Evolutionary conservation across 192 early-diverging fungal species (phyloP), one percentile per base, ranked within the genome.

Genomic region (Podila minutissima): DNA sequence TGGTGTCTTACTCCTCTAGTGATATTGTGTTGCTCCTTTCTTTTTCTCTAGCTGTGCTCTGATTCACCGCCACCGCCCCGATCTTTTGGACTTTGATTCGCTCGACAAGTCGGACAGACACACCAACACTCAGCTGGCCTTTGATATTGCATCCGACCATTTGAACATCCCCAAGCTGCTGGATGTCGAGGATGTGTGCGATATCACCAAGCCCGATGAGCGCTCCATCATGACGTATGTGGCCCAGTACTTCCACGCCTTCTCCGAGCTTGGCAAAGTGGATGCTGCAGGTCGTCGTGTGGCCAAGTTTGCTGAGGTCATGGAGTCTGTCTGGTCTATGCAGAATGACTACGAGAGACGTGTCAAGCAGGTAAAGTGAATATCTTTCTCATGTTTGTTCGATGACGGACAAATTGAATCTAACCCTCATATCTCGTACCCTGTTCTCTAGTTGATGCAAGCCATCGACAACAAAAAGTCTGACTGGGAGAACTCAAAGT

Each of bases 161-260:
- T 86, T 98, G 60, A 92, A 92, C 46, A 98, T 99, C 69, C 93
- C 97, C 22, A 94, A 95, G 85, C 89, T 99, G 29, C 89, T 99
- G 64, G 97, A 95, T 82, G 97, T 98, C 4, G 97, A 99, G 74
- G 97, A 99, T 84, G 88, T 99, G 24, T 95, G 95, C 65, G 97
- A 98, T 82, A 92, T 94, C 24, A 76, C 86, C 66, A 98, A 97
- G 87, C 97, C 97, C 29, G 97, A 99, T 85, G 97, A 99, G 72
- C 88, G 93, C 31, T 99, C 97, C 10, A 91, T 99, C 20, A 99
- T 98, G 95, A 98, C 97, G 35, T 99, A 99, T 65, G 95, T 98
- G 22, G 97, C 97, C 15, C 94, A 97, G 84, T 99, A 98, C 79
- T 99, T 97, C 89, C 97, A 99, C 74, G 97, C 97, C 10, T 98